phyloP scores from a whole-genome alignment of 495 filamentous ascomycete species.

The Penicillium parvum region DNA sequence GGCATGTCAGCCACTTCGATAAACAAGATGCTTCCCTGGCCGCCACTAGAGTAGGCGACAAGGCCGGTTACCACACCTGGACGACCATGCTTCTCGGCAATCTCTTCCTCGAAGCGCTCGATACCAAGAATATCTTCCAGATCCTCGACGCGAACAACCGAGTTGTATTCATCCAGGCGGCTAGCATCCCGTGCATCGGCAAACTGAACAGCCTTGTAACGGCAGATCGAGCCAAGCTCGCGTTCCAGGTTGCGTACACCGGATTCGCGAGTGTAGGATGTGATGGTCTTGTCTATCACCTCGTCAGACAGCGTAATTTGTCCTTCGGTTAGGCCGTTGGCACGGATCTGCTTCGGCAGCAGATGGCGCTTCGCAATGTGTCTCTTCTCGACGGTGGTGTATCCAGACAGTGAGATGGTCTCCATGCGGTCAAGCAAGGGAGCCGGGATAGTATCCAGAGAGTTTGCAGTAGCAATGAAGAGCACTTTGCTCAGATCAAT shows the following conservation, averaged over 20 bases:
- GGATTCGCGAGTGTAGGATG: constrained; percentile 94
- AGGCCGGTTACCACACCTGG: constrained; percentile 96
- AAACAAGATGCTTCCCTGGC: constrained; percentile 94
- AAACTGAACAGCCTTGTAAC: constrained; percentile 91
- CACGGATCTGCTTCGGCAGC: constrained; percentile 84
- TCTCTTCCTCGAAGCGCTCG: constrained; percentile 92
- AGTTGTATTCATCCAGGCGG: constrained; percentile 66
- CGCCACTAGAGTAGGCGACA: constrained; percentile 91
- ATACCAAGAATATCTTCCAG: constrained; percentile 89
- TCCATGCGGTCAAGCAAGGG: constrained; percentile 98
- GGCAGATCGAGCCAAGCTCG: constrained; percentile 90
- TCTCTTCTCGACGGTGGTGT: constrained; percentile 96
- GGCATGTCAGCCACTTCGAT: constrained; percentile 99
- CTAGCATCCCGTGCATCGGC: constrained; percentile 81
- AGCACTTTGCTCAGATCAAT: constrained; percentile 95
- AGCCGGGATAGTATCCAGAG: constrained; percentile 88
- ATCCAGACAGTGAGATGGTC: constrained; percentile 84
- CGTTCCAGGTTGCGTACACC: constrained; percentile 95
- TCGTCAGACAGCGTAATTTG: constrained; percentile 74
- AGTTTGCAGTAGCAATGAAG: constrained; percentile 98
- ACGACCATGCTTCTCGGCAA: constrained; percentile 80
- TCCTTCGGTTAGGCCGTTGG: constrained; percentile 70
- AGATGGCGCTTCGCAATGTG: constrained; percentile 93
- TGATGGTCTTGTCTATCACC: constrained; percentile 90
- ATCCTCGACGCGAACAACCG: constrained; percentile 68